phyloP scores from a whole-genome alignment of 176 grass and related monocot genomes.

The Pontederia paniculata region DNA sequence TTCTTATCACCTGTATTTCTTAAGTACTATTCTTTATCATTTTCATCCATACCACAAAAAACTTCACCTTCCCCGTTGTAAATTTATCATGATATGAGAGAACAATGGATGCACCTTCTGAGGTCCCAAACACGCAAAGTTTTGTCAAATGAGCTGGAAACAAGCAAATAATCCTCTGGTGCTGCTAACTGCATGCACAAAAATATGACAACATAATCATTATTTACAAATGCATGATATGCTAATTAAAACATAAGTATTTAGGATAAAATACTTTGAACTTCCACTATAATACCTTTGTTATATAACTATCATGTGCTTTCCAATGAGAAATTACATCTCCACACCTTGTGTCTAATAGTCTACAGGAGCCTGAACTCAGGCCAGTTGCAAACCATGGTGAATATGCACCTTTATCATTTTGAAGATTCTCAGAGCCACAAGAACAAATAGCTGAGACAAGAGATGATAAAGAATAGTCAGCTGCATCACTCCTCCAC shows the following conservation, averaged over 20 bases:
- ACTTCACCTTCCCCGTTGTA: background rate
- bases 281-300: constrained; percentile 40
- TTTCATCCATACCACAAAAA: no score
- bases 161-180: constrained; percentile 74
- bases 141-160: constrained; percentile 91
- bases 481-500: constrained; percentile 68
- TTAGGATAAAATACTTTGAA: constrained; percentile 10
- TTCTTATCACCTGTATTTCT: no score
- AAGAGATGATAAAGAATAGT: constrained; percentile 82
- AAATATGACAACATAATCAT: constrained; percentile 18
- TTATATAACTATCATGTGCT: constrained; percentile 94
- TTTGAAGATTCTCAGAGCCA: constrained; percentile 46
- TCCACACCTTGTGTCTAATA: constrained; percentile 71
- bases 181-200: constrained; percentile 48
- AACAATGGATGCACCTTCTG: constrained; percentile 33
- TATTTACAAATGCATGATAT: constrained; percentile 21
- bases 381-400: constrained; percentile 66
- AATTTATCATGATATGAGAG: background rate
- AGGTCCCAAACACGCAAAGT: constrained; percentile 89
- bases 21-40: no score
- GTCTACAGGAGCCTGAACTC: constrained; percentile 79
- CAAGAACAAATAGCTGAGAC: constrained; percentile 89
- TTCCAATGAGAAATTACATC: constrained; percentile 69
- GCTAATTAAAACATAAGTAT: background rate
- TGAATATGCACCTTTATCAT: constrained; percentile 28